A percentile compares a stretch with the other conserved stretches of the same genome.
These are phyloP conservation scores for Spergularia marina DNA, from an alignment of 148 eudicot genomes.

Conservation along the genomic window DNA sequence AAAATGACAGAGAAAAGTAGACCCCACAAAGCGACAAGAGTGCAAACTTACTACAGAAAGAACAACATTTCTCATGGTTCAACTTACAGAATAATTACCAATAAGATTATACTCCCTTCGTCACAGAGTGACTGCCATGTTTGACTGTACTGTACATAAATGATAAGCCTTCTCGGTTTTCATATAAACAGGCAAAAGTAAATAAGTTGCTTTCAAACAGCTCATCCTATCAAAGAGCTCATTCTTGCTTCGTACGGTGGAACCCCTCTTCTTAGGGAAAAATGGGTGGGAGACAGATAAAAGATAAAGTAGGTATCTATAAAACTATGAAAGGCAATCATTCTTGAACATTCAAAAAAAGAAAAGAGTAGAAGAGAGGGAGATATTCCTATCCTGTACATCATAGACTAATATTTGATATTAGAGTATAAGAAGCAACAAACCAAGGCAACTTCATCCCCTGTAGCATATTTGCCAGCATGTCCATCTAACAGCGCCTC, in stretches of 20 bases:
- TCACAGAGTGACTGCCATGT: background rate
- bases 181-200: background rate
- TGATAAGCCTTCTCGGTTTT: background rate
- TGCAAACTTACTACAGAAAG: background rate
- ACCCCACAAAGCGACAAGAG: background rate
- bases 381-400: background rate
- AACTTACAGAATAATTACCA: background rate
- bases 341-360: background rate
- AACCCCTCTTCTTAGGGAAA: too few species aligned
- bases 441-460: slow-evolving; percentile 82
- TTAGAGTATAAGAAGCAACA: slow-evolving; percentile 14
- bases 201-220: too few species aligned
- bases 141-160: background rate
- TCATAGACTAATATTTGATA: background rate
- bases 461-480: slow-evolving; percentile 92
- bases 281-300: too few species aligned
- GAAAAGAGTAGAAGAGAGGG: background rate
- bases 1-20: too few species aligned
- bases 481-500: slow-evolving; percentile 61
- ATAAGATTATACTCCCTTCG: background rate
- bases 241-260: too few species aligned
- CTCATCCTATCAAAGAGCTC: too few species aligned
- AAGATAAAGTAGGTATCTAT: too few species aligned
- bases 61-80: background rate
- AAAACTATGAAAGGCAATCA: background rate